Evolutionary conservation across 371 early-diverging fungal species (phyloP), one percentile per base, ranked within the genome.

Genomic region (Apophysomyces variabilis): DNA sequence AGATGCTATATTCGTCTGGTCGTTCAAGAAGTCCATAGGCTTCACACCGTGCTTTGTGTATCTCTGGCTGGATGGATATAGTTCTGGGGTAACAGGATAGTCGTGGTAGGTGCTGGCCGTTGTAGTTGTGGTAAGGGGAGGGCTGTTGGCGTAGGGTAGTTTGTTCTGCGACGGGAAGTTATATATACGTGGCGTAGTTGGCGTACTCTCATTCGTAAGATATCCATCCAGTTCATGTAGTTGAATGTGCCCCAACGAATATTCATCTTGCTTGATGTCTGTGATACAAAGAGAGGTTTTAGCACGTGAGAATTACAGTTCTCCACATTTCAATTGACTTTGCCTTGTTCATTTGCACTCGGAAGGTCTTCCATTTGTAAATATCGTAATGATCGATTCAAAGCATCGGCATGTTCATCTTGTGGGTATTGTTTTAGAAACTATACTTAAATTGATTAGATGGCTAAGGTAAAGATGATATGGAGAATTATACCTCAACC

Each of bases 21-120:
- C 54, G 54, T 43, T 60, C 56, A 70, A 45, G 47, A 71, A 70
- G 58, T 73, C 71, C 62, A 68, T 76, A 13, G 69, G 74, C 35
- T 64, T 67, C n/a, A 70, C 69, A 62, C 43, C 61, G 47, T 46
- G 32, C 12, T 58, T 62, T 45, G 6, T 18, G 46, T 45, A 45
- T 45, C 16, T 45, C 46, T 45, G 46, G 16, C 13, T 13, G 16
- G 16, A 6, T 12, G 46, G 46, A 45, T 45, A 45, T 45, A 45
- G 46, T 13, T 45, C 46, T n/a, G 46, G 46, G 6, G 46, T 45
- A n/a, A 18, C 46, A 16, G 46, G 46, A 13, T 45, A 45, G 13
- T 45, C 46, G 13, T 18, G 46, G 16, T 45, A 45, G 16, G 46
- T 45, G 16, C 46, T 45, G 13, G 46, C 46, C 13, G 13, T 13